Conservation (phyloP, 2,329 filamentous ascomycete genomes). For the Coleophoma eucalyptorum region DNA sequence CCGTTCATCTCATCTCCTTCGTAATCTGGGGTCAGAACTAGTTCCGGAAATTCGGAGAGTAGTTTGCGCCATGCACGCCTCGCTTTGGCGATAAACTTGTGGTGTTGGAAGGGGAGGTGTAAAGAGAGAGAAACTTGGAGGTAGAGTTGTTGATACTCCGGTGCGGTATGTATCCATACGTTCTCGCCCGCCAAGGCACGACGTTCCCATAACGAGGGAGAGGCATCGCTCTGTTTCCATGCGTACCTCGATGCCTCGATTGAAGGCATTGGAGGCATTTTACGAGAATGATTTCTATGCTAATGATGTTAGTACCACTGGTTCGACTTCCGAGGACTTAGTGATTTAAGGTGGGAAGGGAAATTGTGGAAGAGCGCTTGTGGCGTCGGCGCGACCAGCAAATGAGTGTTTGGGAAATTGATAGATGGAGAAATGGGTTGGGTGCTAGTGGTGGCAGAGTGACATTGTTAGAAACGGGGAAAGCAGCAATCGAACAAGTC, state of each 20-base stretch:
- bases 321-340: too few species aligned
- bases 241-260: constrained; percentile 2
- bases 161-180: constrained; percentile 11
- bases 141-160: constrained; percentile 13
- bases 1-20: constrained; percentile 3
- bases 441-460: background rate
- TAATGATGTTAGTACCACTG: too few species aligned
- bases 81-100: background rate
- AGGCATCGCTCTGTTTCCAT: constrained; percentile 4
- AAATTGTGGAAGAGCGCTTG: background rate
- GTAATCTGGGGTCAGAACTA: constrained; percentile 1
- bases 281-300: too few species aligned
- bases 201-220: constrained; percentile 8
- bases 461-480: too few species aligned
- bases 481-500: too few species aligned
- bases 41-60: constrained; percentile 11
- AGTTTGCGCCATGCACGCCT: constrained; percentile 10
- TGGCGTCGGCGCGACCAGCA: background rate
- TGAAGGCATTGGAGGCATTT: background rate
- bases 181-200: constrained; percentile 11
- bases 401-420: background rate
- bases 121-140: constrained; percentile 4
- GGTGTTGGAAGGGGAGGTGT: background rate
- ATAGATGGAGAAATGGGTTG: background rate
- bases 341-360: too few species aligned